Base-by-base conservation (phyloP, 345 rosid species). In the Boechera divaricarpa region DNA sequence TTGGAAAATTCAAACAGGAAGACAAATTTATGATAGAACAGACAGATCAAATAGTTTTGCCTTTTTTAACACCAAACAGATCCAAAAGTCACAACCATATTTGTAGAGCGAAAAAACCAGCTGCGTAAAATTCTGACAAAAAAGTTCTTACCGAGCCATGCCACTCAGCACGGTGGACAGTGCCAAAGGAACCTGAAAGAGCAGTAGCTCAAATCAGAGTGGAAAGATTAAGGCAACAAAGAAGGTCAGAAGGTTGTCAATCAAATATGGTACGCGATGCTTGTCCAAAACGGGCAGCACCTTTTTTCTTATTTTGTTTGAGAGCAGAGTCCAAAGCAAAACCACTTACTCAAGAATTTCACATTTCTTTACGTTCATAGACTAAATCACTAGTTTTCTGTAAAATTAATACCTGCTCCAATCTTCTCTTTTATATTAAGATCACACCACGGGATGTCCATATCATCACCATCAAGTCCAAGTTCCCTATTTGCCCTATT, bases 101-200 rank as follows among this genome's bases (percentile, higher is more conserved):
- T 32, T 13, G 6, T 33, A 53, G 10, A 24, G 42, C 7, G 3
- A 52, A 18, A 63, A 64, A 28, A 53, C 5, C 32, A 70, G 60
- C 7, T 44, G 33, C 0, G 7, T 7, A 33, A 28, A 44, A 33
- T 44, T 63, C 53, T 67, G 65, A 28, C 21, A 47, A 58, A 49
- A 10, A 64, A 32, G 24, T 67, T 72, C 95, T 87, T 90, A 96
- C 99, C 77, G 99, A 91, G 82, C 98, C 98, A 89, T 93, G 89
- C 99, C 98, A 93, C 64, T 96, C 99, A 80, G 99, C 99, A 82
- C 95, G 98, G 81, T 91, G 97, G 61, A 96, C 99, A 77, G 92
- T 96, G 66, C 99, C 99, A 82, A 96, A 96, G 82, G 99, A 96
- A 82, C 99, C 99, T 96, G 92, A 79, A 86, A 87, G 74, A 38